Evolutionary conservation across 495 filamentous ascomycete species (phyloP).

Genomic region (Clohesyomyces aquaticus): DNA sequence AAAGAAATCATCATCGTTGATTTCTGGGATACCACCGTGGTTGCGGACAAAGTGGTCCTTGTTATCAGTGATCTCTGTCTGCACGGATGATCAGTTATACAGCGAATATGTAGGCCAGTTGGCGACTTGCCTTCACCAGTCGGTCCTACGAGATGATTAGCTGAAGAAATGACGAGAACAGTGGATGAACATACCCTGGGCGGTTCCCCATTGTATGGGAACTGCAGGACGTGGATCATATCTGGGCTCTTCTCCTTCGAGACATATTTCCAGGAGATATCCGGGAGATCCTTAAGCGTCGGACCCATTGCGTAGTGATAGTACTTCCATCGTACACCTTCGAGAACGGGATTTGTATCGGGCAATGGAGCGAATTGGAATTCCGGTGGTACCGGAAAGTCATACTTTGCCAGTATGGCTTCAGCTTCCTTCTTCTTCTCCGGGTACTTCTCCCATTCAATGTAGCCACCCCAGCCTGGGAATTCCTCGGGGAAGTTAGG

Average conservation of each 20-base stretch:
- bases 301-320: slow-evolving; percentile 66
- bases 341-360: slow-evolving; percentile 64
- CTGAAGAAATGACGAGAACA: not conserved
- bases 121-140: slow-evolving; percentile 20
- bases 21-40: slow-evolving; percentile 67
- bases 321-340: slow-evolving; percentile 65
- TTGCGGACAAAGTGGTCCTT: slow-evolving; percentile 67
- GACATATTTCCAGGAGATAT: slow-evolving; percentile 63
- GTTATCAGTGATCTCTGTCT: slow-evolving; percentile 62
- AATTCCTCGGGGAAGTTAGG: slow-evolving; percentile 34
- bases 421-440: slow-evolving; percentile 64
- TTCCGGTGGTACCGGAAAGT: slow-evolving; percentile 61
- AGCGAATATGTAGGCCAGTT: not conserved
- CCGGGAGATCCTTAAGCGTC: slow-evolving; percentile 53
- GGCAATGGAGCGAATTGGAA: slow-evolving; percentile 64
- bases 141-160: slow-evolving; percentile 12
- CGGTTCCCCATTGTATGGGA: slow-evolving; percentile 73
- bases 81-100: slow-evolving; percentile 47
- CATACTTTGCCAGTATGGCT: slow-evolving; percentile 59
- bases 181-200: slow-evolving; percentile 47
- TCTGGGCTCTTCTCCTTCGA: slow-evolving; percentile 63
- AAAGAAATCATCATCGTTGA: slow-evolving; percentile 57
- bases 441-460: slow-evolving; percentile 72
- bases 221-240: slow-evolving; percentile 71
- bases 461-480: slow-evolving; percentile 49